phyloP scores from a whole-genome alignment of 257 asterid genomes.

The Dorcoceras hygrometricum region DNA sequence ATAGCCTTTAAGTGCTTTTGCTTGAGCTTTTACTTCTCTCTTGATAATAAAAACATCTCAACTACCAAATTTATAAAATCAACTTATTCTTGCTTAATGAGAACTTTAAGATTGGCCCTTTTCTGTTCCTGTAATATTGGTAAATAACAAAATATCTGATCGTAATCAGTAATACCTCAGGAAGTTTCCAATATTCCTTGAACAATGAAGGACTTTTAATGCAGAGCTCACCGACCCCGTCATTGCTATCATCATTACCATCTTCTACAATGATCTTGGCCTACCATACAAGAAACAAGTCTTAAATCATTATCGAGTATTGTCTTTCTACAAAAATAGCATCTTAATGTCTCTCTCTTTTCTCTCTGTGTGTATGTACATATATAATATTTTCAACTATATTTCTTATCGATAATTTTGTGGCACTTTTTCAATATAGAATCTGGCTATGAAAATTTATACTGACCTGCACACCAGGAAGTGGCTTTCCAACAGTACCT shows the following conservation, averaged over 20 bases:
- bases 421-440: neutral
- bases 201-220: conserved; percentile 91
- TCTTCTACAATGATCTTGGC: conserved; percentile 82
- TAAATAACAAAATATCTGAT: neutral
- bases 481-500: conserved; percentile 92
- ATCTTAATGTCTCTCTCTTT: neutral
- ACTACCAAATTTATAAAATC: neutral
- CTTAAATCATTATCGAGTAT: neutral
- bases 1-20: too few relatives aligned
- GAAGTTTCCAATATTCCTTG: conserved; percentile 91
- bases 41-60: too few relatives aligned
- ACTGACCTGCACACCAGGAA: conserved; percentile 89
- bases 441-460: conserved; percentile 6
- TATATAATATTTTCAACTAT: neutral
- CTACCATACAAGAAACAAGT: conserved; percentile 40
- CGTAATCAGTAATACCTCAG: conserved; percentile 48
- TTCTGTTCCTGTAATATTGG: neutral
- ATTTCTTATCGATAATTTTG: too few relatives aligned
- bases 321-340: too few relatives aligned
- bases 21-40: too few relatives aligned
- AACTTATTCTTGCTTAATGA: neutral
- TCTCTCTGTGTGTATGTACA: too few relatives aligned
- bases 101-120: neutral
- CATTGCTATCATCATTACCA: conserved; percentile 40
- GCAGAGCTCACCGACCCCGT: conserved; percentile 81